Percentiles rank a stretch among this genome's conserved stretches.
Evolutionary conservation across 225 moss, liverwort and hornwort species (phyloP).

Genomic region (Neckera pumila): DNA sequence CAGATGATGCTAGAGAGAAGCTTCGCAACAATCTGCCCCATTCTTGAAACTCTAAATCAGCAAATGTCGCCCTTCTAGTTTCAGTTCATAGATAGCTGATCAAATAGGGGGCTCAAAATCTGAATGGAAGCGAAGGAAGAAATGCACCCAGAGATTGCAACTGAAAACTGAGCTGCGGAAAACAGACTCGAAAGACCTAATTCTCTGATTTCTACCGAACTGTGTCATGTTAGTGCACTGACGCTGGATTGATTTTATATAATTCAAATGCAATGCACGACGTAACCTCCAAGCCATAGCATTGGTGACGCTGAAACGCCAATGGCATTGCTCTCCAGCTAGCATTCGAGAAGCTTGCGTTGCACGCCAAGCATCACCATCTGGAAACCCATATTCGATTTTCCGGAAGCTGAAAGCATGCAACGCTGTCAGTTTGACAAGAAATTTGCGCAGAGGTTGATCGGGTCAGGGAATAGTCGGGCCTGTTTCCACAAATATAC

Average conservation of each 20-base stretch:
- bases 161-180: background rate
- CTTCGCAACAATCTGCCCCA: background rate
- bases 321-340: background rate
- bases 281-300: conserved; percentile 7
- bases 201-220: background rate
- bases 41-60: background rate
- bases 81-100: too few species aligned
- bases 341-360: background rate
- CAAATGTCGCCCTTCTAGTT: background rate
- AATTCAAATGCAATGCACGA: background rate
- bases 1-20: conserved; percentile 1
- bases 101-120: background rate
- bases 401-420: background rate
- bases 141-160: background rate
- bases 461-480: background rate
- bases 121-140: background rate
- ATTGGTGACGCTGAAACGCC: background rate
- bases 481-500: background rate
- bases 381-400: background rate
- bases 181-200: background rate
- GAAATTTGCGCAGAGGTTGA: background rate
- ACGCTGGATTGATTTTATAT: background rate
- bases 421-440: background rate
- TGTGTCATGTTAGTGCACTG: background rate
- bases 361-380: background rate